Percentiles rank a stretch among this genome's conserved stretches.
These are phyloP conservation scores for Fusarium sp. DNA, from an alignment of 2,329 filamentous ascomycete genomes.

Conservation along the genomic window DNA sequence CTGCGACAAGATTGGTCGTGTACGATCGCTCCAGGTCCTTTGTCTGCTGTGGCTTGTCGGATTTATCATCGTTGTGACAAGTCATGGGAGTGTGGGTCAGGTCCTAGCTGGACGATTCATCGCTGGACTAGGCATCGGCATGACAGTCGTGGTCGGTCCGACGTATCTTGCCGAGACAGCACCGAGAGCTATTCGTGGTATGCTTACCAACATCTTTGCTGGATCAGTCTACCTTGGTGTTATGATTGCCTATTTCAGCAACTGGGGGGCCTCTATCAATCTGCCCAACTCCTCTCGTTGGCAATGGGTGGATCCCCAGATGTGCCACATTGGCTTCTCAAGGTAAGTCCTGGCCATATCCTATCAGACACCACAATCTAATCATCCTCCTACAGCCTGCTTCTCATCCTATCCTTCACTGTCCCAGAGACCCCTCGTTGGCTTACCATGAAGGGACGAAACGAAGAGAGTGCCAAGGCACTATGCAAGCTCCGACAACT, in stretches of 20 bases:
- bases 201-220: slow-evolving; percentile 66
- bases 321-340: slow-evolving; percentile 24
- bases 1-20: slow-evolving; percentile 23
- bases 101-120: slow-evolving; percentile 18
- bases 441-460: slow-evolving; percentile 23
- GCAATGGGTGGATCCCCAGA: slow-evolving; percentile 24
- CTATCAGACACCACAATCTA: accelerated
- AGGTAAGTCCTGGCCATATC: background rate
- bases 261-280: slow-evolving; percentile 63
- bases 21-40: slow-evolving; percentile 15
- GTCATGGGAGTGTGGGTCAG: slow-evolving; percentile 22
- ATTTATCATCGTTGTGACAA: slow-evolving; percentile 13
- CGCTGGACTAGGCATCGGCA: slow-evolving; percentile 21
- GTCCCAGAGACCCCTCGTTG: slow-evolving; percentile 29
- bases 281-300: slow-evolving; percentile 51
- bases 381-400: background rate
- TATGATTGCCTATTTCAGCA: slow-evolving; percentile 71
- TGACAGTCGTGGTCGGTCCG: slow-evolving; percentile 49
- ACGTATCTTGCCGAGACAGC: slow-evolving; percentile 73
- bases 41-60: slow-evolving; percentile 17
- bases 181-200: slow-evolving; percentile 71
- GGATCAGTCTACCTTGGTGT: slow-evolving; percentile 44
- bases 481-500: slow-evolving; percentile 23
- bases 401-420: slow-evolving; percentile 16
- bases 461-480: slow-evolving; percentile 15